Percentiles rank a stretch among this genome's conserved stretches.
phyloP scores from a whole-genome alignment of 2,329 filamentous ascomycete genomes.

The Exophiala dermatitidis region DNA sequence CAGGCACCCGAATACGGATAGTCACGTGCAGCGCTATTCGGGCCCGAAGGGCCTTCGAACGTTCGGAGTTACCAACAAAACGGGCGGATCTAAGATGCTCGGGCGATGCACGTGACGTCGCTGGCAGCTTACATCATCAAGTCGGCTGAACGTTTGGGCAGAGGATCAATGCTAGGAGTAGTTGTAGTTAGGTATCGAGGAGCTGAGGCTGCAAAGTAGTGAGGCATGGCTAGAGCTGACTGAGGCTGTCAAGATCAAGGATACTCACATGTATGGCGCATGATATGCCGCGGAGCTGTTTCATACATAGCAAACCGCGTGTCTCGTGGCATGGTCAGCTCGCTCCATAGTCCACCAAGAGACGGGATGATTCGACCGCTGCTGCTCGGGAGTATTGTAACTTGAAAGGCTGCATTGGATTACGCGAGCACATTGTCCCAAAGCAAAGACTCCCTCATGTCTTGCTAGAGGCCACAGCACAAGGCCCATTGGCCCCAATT shows the following conservation, averaged over 20 bases:
- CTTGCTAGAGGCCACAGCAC: no score
- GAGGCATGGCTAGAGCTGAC: background rate
- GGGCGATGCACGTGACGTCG: background rate
- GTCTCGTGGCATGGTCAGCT: no score
- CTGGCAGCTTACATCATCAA: background rate
- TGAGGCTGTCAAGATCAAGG: background rate
- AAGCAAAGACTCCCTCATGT: no score
- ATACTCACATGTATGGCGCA: background rate
- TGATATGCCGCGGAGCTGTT: no score
- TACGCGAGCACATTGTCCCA: no score
- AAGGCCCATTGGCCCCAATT: background rate
- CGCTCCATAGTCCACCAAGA: no score
- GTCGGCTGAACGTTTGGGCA: no score
- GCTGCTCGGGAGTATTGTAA: no score
- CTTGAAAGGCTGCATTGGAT: no score
- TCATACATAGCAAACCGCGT: no score
- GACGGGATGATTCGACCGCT: no score
- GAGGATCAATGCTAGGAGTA: no score
- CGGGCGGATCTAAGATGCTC: background rate
- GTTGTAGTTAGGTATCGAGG: background rate
- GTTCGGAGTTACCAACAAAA: conserved; percentile 6
- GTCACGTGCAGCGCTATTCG: background rate
- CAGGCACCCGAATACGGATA: background rate
- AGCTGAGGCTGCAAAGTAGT: background rate
- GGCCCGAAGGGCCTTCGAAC: background rate